Conservation (phyloP, 2,329 filamentous ascomycete genomes). For the Cercospora citrullina region DNA sequence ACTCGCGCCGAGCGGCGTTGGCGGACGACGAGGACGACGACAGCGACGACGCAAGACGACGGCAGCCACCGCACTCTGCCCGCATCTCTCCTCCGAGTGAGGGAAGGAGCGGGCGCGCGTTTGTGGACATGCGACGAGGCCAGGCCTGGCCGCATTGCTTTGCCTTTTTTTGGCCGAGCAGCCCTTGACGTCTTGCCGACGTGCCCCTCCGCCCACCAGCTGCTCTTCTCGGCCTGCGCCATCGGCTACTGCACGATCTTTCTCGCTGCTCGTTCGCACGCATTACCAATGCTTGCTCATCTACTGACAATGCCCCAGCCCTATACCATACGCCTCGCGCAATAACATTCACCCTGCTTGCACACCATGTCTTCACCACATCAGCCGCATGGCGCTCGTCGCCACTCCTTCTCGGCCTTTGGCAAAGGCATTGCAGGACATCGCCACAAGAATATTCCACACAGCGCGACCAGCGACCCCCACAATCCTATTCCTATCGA, state of each 20-base stretch:
- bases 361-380: slow-evolving; percentile 26
- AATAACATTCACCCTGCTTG: slow-evolving; percentile 1
- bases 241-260: background rate
- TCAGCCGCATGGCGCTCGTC: slow-evolving; percentile 23
- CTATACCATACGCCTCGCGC: slow-evolving; percentile 1
- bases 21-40: background rate
- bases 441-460: slow-evolving; percentile 43
- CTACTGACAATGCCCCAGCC: slow-evolving; percentile 6
- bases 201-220: background rate
- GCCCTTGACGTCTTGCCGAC: slow-evolving; percentile 4
- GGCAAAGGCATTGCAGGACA: slow-evolving; percentile 28
- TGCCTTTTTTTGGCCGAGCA: background rate
- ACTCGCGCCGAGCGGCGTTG: background rate
- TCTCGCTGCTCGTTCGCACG: background rate
- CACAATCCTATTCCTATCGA: slow-evolving; percentile 49
- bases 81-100: background rate
- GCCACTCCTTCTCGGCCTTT: slow-evolving; percentile 37
- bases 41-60: background rate
- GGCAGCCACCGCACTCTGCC: background rate
- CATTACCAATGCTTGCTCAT: slow-evolving; percentile 12
- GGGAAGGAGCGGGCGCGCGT: background rate
- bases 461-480: slow-evolving; percentile 48
- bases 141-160: background rate
- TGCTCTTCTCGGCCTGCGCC: background rate
- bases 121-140: background rate